Conservation (phyloP, 352 stramenopile genomes). For the Thraustochytrium striatum region DNA sequence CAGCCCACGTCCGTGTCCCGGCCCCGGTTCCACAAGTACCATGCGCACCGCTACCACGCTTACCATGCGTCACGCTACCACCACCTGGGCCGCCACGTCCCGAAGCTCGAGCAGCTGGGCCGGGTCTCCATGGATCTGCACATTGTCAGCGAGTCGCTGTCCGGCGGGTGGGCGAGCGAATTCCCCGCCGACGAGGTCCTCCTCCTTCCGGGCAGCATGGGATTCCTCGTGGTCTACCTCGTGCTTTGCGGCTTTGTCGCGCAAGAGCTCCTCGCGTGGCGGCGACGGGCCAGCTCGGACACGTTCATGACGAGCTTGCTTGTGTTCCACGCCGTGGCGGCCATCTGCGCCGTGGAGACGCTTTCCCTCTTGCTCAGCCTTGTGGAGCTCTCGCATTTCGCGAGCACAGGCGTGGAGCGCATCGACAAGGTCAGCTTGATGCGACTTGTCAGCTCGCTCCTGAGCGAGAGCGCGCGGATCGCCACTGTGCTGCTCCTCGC, state of each 20-base stretch:
- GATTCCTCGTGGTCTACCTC: neutral
- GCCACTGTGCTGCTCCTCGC: neutral
- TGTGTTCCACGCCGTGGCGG: neutral
- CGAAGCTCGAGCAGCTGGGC: neutral
- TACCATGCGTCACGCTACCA: neutral
- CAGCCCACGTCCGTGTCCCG: neutral
- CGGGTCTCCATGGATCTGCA: neutral
- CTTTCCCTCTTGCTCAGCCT: neutral
- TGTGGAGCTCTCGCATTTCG: neutral
- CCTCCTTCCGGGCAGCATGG: neutral
- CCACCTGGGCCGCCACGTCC: neutral
- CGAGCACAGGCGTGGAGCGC: neutral
- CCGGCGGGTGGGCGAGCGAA: neutral
- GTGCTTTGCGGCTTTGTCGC: neutral
- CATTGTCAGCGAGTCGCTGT: neutral
- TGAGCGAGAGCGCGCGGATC: neutral
- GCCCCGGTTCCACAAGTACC: neutral
- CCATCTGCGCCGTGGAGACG: neutral
- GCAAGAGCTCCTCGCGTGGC: neutral
- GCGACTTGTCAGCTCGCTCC: neutral
- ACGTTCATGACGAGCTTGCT: neutral
- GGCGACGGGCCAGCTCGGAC: neutral
- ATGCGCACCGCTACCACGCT: neutral
- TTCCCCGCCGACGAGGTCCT: slow-evolving; percentile 7
- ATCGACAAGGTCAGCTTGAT: slow-evolving; percentile 19